Conservation (phyloP, 2,329 filamentous ascomycete species). For the Trichothecium sympodiale region DNA sequence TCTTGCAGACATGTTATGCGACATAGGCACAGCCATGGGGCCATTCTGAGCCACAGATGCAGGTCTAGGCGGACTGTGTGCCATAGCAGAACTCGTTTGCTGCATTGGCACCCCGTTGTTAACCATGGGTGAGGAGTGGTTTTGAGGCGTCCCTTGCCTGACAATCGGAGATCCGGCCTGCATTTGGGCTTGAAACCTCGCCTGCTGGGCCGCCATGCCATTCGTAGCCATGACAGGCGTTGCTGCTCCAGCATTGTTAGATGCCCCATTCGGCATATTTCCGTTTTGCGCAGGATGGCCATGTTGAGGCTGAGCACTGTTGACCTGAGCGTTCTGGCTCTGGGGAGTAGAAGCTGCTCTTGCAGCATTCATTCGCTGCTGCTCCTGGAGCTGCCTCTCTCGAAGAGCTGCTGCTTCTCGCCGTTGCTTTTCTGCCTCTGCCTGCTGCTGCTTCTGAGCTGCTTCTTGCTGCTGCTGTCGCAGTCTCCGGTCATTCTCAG, state of each 20-base stretch:
- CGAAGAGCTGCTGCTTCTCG: constrained; percentile 22
- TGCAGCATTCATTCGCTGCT: constrained; percentile 18
- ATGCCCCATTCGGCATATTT: constrained; percentile 23
- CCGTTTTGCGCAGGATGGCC: constrained; percentile 12
- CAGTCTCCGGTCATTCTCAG: constrained; percentile 45
- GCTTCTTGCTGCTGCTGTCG: constrained; percentile 29
- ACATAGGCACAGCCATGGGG: constrained; percentile 48
- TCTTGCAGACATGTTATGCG: constrained; percentile 51
- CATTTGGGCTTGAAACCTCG: constrained; percentile 42
- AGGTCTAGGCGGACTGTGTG: constrained; percentile 55
- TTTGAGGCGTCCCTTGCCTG: constrained; percentile 52
- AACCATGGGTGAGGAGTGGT: constrained; percentile 56
- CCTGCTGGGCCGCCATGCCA: constrained; percentile 16
- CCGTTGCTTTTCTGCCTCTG: constrained; percentile 28
- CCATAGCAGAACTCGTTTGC: constrained; percentile 55
- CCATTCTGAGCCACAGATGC: constrained; percentile 53
- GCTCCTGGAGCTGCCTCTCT: constrained; percentile 23
- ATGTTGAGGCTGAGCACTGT: constrained; percentile 13
- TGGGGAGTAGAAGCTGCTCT: constrained; percentile 14
- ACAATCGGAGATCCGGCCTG: constrained; percentile 58
- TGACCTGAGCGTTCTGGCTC: constrained; percentile 9
- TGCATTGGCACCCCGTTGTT: constrained; percentile 47
- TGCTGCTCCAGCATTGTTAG: too few species aligned
- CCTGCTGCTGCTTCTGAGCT: constrained; percentile 33
- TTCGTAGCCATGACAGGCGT: constrained; percentile 14